Evolutionary conservation across 805 yeast genomes (phyloP).

Genomic region (Middelhovenomyces tepae): DNA sequence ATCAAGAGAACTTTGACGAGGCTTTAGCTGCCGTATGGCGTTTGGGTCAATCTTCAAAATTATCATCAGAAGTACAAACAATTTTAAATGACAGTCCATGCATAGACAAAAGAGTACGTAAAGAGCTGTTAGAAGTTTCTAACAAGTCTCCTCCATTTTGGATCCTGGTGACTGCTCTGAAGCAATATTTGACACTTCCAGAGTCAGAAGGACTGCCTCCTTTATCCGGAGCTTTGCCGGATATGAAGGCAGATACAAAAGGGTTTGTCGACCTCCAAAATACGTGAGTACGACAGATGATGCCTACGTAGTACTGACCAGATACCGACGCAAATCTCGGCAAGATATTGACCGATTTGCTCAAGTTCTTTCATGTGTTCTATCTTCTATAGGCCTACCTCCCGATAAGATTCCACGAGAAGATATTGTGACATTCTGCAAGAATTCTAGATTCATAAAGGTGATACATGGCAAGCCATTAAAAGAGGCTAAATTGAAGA

Average conservation of each 20-base stretch:
- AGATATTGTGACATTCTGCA: constrained; percentile 45
- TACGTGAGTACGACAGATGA: constrained; percentile 25
- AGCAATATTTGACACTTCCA: constrained; percentile 33
- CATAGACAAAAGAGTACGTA: no score
- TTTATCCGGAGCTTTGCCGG: constrained; percentile 67
- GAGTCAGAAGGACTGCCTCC: constrained; percentile 41
- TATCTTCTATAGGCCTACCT: constrained; percentile 25
- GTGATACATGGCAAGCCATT: constrained; percentile 38
- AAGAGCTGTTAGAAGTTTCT: no score
- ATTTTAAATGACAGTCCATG: constrained; percentile 1
- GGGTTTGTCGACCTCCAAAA: constrained; percentile 50
- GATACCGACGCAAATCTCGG: constrained; percentile 46
- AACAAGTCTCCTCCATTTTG: constrained; percentile 39
- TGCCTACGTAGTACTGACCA: neutral
- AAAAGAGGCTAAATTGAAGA: no score
- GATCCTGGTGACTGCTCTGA: constrained; percentile 49
- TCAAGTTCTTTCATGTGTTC: constrained; percentile 25
- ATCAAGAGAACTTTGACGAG: constrained; percentile 44
- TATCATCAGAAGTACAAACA: constrained; percentile 22
- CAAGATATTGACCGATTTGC: constrained; percentile 39
- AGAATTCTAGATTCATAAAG: constrained; percentile 46
- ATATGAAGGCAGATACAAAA: constrained; percentile 74
- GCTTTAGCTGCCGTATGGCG: constrained; percentile 39
- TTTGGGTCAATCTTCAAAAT: constrained; percentile 30
- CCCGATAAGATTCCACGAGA: constrained; percentile 28